phyloP scores from a whole-genome alignment of 1,284 basidiomycete species.

The Erythrobasidium hasegawianum region DNA sequence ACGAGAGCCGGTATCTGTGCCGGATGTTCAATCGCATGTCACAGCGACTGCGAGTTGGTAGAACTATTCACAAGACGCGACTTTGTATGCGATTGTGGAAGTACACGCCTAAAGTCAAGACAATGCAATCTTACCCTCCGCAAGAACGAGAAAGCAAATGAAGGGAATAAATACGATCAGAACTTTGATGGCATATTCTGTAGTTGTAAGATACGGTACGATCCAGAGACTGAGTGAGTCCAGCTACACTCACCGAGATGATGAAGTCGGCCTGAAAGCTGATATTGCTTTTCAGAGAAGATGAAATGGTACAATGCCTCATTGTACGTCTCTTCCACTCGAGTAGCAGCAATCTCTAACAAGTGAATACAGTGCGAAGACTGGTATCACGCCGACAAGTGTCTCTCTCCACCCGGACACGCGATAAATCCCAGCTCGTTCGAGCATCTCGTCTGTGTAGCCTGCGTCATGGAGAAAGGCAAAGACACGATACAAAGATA shows the following conservation, averaged over 20 bases:
- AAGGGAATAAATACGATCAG: constrained; percentile 45
- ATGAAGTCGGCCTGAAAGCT: background rate
- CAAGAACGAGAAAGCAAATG: constrained; percentile 34
- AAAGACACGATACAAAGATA: constrained; percentile 36
- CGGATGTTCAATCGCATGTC: constrained; percentile 50
- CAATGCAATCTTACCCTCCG: constrained; percentile 37
- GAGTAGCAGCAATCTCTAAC: background rate
- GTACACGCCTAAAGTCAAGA: constrained; percentile 38
- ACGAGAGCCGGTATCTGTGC: constrained; percentile 49
- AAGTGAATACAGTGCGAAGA: constrained; percentile 47
- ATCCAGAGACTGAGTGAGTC: constrained; percentile 49
- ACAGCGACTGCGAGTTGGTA: constrained; percentile 46
- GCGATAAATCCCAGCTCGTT: constrained; percentile 38
- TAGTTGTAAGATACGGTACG: constrained; percentile 49
- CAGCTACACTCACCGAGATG: background rate
- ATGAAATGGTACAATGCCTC: constrained; percentile 36
- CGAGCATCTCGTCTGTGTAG: constrained; percentile 41
- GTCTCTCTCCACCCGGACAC: constrained; percentile 43
- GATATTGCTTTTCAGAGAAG: background rate
- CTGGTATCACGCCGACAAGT: constrained; percentile 48
- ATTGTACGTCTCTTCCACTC: background rate
- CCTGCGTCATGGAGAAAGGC: constrained; percentile 27
- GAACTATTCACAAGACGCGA: constrained; percentile 42
- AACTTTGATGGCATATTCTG: constrained; percentile 51
- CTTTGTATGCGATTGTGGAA: constrained; percentile 45